Percentiles rank a stretch among this genome's conserved stretches.
phyloP scores from a whole-genome alignment of 2,329 filamentous ascomycete genomes.

The Fusarium sp. region DNA sequence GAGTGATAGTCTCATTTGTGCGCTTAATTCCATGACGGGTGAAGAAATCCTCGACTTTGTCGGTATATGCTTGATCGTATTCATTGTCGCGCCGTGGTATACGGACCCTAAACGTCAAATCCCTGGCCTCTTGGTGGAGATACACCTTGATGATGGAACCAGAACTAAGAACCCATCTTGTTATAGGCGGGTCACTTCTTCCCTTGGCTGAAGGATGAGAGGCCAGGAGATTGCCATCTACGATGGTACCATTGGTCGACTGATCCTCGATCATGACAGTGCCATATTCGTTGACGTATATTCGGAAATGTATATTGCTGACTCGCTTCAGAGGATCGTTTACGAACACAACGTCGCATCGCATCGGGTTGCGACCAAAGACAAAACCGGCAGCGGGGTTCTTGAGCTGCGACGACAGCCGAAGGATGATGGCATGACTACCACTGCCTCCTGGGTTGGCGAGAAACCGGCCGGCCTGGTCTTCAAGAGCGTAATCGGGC shows the following conservation, averaged over 20 bases:
- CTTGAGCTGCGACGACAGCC: constrained; percentile 80
- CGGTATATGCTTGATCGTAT: constrained; percentile 73
- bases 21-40: constrained; percentile 51
- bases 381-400: constrained; percentile 79
- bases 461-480: constrained; percentile 62
- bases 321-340: constrained; percentile 78
- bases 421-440: constrained; percentile 79
- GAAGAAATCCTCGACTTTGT: constrained; percentile 78
- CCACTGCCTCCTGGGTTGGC: constrained; percentile 61
- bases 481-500: constrained; percentile 64
- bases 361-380: constrained; percentile 81
- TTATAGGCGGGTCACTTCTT: constrained; percentile 51
- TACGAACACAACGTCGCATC: constrained; percentile 78
- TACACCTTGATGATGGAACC: constrained; percentile 80
- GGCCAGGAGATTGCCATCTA: constrained; percentile 77
- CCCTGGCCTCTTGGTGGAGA: constrained; percentile 62
- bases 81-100: constrained; percentile 80
- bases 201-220: constrained; percentile 54
- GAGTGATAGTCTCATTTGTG: constrained; percentile 60
- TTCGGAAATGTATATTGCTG: constrained; percentile 96
- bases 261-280: constrained; percentile 92
- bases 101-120: constrained; percentile 86
- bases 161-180: constrained; percentile 73
- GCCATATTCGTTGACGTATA: constrained; percentile 87
- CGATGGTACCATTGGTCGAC: constrained; percentile 95